A percentile compares a stretch with the other conserved stretches of the same genome.
phyloP scores from a whole-genome alignment of 2,329 filamentous ascomycete genomes.

The Metarhizium anisopliae region DNA sequence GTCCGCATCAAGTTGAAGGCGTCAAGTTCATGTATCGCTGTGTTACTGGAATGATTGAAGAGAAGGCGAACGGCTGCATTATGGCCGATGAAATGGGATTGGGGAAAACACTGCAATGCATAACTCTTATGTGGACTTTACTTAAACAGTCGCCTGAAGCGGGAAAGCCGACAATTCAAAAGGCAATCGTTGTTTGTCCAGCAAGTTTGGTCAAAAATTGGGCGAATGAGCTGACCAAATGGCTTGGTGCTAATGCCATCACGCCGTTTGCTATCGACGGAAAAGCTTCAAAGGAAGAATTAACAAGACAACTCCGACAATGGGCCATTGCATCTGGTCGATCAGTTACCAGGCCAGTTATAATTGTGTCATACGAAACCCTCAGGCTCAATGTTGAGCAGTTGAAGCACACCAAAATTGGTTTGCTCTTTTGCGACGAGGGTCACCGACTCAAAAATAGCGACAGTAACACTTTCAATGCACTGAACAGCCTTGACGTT shows the following conservation, averaged over 20 bases:
- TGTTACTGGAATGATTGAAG: conserved; percentile 90
- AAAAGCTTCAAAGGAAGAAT: conserved; percentile 88
- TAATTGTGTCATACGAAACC: conserved; percentile 97
- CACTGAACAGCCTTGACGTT: conserved; percentile 84
- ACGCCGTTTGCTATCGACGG: conserved; percentile 94
- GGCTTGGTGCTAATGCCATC: conserved; percentile 86
- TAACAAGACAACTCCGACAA: conserved; percentile 82
- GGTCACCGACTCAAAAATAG: conserved; percentile 95
- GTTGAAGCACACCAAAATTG: conserved; percentile 82
- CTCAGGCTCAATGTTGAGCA: conserved; percentile 85
- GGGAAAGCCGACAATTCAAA: conserved; percentile 89
- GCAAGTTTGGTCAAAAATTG: conserved; percentile 96
- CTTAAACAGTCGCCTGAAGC: conserved; percentile 92
- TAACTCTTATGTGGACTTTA: conserved; percentile 91
- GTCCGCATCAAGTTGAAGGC: conserved; percentile 95
- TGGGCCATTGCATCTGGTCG: conserved; percentile 93
- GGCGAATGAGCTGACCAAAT: conserved; percentile 95
- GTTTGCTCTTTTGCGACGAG: conserved; percentile 89
- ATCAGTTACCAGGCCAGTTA: conserved; percentile 78
- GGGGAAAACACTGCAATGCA: conserved; percentile 95
- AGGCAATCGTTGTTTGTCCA: conserved; percentile 93
- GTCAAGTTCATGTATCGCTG: conserved; percentile 96
- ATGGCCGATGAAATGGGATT: conserved; percentile 99
- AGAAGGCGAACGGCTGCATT: conserved; percentile 92
- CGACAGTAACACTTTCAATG: conserved; percentile 89